These are phyloP conservation scores for Scutellaria baicalensis DNA, from an alignment of 257 asterid species.

Conservation along the genomic window DNA sequence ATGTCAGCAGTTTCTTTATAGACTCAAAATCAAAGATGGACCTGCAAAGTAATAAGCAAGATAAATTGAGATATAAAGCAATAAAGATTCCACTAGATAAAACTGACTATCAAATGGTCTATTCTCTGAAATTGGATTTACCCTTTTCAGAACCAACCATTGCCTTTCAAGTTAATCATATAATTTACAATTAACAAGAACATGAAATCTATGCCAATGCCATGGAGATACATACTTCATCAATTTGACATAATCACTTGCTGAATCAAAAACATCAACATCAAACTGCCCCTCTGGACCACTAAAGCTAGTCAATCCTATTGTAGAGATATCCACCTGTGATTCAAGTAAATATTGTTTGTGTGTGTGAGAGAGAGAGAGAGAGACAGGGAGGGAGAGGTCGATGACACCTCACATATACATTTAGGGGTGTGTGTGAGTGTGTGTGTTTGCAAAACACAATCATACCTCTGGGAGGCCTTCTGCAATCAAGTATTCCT, in stretches of 20 bases:
- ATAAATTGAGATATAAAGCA: neutral
- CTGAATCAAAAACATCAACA: conserved; percentile 91
- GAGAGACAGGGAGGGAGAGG: conserved; percentile 1
- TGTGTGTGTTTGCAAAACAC: neutral
- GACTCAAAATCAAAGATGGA: conserved; percentile 87
- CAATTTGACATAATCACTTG: conserved; percentile 82
- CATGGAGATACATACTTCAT: conserved; percentile 64
- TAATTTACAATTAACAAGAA: neutral
- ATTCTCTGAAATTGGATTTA: neutral
- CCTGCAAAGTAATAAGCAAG: conserved; percentile 39
- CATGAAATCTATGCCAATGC: neutral
- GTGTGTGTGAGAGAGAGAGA: neutral
- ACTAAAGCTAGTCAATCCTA: conserved; percentile 59
- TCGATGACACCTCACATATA: neutral
- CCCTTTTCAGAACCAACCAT: neutral
- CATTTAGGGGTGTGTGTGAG: neutral
- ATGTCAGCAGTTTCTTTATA: conserved; percentile 66
- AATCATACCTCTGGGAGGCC: conserved; percentile 87
- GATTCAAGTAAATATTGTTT: conserved; percentile 4
- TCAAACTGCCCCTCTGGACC: conserved; percentile 91
- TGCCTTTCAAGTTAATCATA: neutral
- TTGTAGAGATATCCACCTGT: conserved; percentile 77
- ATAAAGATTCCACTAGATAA: neutral
- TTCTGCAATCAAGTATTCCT: conserved; percentile 83
- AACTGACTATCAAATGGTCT: neutral